Evolutionary conservation across 805 yeast genomes (phyloP), one percentile per base, ranked within the genome.

Genomic region (Lachancea sp.): DNA sequence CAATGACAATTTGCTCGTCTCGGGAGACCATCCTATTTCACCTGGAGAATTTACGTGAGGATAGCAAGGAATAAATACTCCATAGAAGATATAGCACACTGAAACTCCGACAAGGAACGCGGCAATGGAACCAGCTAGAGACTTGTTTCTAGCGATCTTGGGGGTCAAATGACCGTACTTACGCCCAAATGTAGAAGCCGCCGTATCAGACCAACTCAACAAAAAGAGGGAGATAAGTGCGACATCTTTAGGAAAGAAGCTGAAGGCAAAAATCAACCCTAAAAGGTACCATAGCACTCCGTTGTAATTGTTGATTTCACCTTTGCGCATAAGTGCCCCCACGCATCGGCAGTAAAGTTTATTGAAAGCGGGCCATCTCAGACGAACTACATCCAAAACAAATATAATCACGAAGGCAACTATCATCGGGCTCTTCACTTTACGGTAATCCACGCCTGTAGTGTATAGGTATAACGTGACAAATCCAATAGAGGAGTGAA

Each of bases 201-300:
- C 90, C 8, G 97, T 87, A 58, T 92, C 98, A 4, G 95, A 88
- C 97, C 97, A 92, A 56, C 96, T 84, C 47, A 92, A 72, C 37
- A 90, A 68, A 48, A 88, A 69, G 3, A 88, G 78, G 17, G 95
- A 71, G 67, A 87, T 71, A 20, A 89, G 68, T 1, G 81, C 70
- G 36, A 92, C 79, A 55, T 92, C 98, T 63, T 87, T 86, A 11
- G 90, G 79, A 52, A 78, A 81, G 17, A 78, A 61, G 1, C 71
- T 46, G 54, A 88, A 84, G 8, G 88, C 86, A 47, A 86, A 65
- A 19, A 77, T 66, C 34, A 87, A 65, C 4, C 98, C 98, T 1
- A 83, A 68, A 28, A 88, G 65, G 59, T 87, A 92, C 83, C 88
- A 92, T 37, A 87, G 72, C 8, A 83, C 88, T 7, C 98, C 98